Base-by-base conservation (phyloP, 805 yeast genomes). In the Wickerhamomyces strasburgensis region DNA sequence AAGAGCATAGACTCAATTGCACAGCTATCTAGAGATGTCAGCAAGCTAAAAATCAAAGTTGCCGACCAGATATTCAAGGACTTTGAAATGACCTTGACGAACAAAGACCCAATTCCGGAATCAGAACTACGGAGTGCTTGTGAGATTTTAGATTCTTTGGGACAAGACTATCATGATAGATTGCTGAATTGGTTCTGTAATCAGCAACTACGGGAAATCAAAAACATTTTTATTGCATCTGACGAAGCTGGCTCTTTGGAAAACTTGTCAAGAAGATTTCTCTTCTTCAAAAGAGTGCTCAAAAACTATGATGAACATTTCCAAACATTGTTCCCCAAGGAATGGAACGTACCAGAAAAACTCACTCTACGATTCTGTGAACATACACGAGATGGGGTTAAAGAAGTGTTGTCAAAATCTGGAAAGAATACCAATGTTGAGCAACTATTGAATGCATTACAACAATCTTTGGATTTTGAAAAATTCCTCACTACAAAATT, bases 201-300 rank as follows among this genome's bases (percentile, higher is more conserved):
- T 38, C 68, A 68, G 21, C 78, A 82, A 44, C 65, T 93, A 36
- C 73, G 73, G 50, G 98, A 90, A 51, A 77, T 90, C 30, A 72
- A 72, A 25, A 64, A 75, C 16, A 86, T 93, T 9, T 93, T 93
- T 61, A 73, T 77, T 37, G 68, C 79, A 8, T 70, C 78, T 11
- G 97, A 88, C 49, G 98, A 93, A 60, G 98, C 98, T 0, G 97
- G 97, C 1, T 82, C 94, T 5, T 63, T 93, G 42, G 98, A 93
- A 41, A 93, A 93, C 58, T 61, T 93, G 35, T 72, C 77, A 21
- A 67, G 97, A 47, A 67, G 98, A 33, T 93, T 78, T 57, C 73
- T 88, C 23, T 90, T 83, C 57, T 84, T 86, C 60, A 80, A 81
- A 47, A 79, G 84, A 47, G 72, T 85, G 1, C 61, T 90, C 41